Percentiles rank a stretch among this genome's conserved stretches.
Evolutionary conservation across 2,329 filamentous ascomycete genomes (phyloP).

Genomic region (Penicillium psychrosexuale): DNA sequence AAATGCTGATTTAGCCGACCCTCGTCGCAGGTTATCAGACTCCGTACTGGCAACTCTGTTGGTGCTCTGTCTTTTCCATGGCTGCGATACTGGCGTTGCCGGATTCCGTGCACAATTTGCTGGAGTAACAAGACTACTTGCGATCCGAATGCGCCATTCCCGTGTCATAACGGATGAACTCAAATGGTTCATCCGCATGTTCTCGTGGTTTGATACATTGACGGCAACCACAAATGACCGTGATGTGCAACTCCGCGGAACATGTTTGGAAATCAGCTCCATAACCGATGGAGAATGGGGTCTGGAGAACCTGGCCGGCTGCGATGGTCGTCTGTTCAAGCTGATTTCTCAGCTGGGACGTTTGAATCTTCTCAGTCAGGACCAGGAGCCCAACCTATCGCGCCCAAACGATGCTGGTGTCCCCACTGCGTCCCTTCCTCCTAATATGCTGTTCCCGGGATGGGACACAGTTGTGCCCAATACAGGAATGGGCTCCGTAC

Average conservation of each 20-base stretch:
- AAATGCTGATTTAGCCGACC: constrained; percentile 79
- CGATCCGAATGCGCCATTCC: constrained; percentile 65
- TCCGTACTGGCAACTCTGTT: constrained; percentile 84
- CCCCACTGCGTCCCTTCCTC: constrained; percentile 33
- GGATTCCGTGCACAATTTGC: constrained; percentile 93
- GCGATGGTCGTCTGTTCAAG: constrained; percentile 82
- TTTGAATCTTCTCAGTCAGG: constrained; percentile 78
- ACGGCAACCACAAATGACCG: constrained; percentile 88
- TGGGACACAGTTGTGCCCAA: constrained; percentile 17
- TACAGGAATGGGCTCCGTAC: constrained; percentile 41
- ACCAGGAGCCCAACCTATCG: constrained; percentile 41
- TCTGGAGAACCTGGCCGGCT: constrained; percentile 81
- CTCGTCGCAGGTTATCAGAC: constrained; percentile 72
- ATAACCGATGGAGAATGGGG: constrained; percentile 67
- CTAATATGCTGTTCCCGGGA: constrained; percentile 32
- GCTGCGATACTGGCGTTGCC: constrained; percentile 87
- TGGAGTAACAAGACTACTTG: constrained; percentile 84
- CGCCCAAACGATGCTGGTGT: constrained; percentile 24
- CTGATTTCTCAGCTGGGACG: constrained; percentile 79
- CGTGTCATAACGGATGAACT: constrained; percentile 63
- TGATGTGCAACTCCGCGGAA: constrained; percentile 71
- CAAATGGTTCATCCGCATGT: constrained; percentile 84
- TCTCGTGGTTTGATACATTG: constrained; percentile 92
- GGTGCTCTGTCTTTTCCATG: constrained; percentile 85
- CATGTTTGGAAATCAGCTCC: constrained; percentile 61